These are phyloP conservation scores for Cytospora piceae DNA, from an alignment of 2,329 filamentous ascomycete genomes.

Conservation along the genomic window DNA sequence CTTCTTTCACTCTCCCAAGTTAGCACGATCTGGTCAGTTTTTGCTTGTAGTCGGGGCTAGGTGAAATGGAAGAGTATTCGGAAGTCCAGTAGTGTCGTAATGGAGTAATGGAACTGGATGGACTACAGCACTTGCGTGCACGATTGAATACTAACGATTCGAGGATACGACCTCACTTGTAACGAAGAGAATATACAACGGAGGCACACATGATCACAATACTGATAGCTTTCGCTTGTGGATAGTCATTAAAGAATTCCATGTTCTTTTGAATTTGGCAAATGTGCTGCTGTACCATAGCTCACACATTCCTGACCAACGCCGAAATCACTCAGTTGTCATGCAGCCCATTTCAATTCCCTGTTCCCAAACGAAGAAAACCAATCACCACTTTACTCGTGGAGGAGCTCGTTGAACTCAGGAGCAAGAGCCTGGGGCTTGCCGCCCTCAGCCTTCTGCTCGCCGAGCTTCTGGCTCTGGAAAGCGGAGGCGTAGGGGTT, in stretches of 20 bases:
- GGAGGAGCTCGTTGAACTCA: conserved; percentile 36
- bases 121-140: background rate
- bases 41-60: background rate
- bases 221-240: conserved; percentile 5
- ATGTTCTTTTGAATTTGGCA: conserved; percentile 30
- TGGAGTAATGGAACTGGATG: background rate
- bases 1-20: background rate
- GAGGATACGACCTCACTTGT: background rate
- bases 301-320: conserved; percentile 32
- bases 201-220: conserved; percentile 12
- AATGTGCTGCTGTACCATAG: conserved; percentile 30
- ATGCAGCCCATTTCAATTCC: conserved; percentile 30
- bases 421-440: conserved; percentile 35
- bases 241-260: conserved; percentile 29
- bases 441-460: conserved; percentile 53
- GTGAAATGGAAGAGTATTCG: background rate
- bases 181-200: background rate
- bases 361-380: conserved; percentile 26
- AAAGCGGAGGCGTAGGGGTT: conserved; percentile 97
- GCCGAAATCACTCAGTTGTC: conserved; percentile 30
- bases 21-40: background rate
- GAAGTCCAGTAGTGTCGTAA: background rate
- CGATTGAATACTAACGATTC: background rate
- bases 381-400: conserved; percentile 31
- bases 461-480: conserved; percentile 81